A percentile compares a stretch with the other conserved stretches of the same genome.
These are phyloP conservation scores for Schizochytrium sp. DNA, from an alignment of 108 stramenopile species.

Conservation along the genomic window DNA sequence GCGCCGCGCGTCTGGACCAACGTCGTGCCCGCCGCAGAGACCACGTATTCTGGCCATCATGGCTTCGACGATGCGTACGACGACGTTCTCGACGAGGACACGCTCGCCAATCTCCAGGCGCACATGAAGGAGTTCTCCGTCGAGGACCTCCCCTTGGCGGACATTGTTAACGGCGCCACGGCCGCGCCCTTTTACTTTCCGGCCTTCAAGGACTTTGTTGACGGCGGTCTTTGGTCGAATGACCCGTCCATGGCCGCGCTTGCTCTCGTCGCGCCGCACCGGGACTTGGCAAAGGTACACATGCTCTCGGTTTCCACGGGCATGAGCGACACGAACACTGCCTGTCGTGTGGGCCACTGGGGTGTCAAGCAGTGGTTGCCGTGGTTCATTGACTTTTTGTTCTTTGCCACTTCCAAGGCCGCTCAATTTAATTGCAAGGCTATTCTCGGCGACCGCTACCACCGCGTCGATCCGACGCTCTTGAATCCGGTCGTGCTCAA, in stretches of 20 bases:
- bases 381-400: background rate
- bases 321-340: background rate
- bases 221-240: conserved; percentile 20
- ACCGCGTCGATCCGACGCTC: background rate
- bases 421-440: background rate
- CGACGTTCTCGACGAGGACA: background rate
- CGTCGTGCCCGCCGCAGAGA: background rate
- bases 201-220: background rate
- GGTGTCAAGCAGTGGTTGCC: conserved; percentile 23
- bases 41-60: background rate
- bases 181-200: conserved; percentile 26
- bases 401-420: background rate
- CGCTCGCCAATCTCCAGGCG: background rate
- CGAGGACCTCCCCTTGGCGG: background rate
- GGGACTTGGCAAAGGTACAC: background rate
- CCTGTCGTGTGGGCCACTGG: background rate
- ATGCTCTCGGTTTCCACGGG: conserved; percentile 18
- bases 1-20: background rate
- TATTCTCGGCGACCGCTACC: conserved; percentile 11
- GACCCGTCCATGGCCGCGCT: conserved; percentile 15
- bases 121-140: background rate
- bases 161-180: background rate
- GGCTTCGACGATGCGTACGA: background rate
- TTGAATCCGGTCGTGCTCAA: background rate
- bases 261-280: background rate